These are phyloP conservation scores for Botrytis porri DNA, from an alignment of 2,329 filamentous ascomycete genomes.

Conservation along the genomic window DNA sequence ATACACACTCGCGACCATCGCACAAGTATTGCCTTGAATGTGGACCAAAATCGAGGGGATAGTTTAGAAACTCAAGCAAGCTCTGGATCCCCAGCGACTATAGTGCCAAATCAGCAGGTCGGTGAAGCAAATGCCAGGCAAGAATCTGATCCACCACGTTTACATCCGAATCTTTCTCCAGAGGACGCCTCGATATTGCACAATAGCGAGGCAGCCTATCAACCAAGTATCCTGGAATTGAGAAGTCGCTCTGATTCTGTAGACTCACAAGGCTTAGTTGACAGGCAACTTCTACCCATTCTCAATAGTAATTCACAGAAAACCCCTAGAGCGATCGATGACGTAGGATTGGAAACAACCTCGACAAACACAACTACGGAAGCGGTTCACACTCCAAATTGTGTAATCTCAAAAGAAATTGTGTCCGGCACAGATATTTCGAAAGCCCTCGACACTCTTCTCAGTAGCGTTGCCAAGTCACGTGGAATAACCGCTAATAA, in stretches of 20 bases:
- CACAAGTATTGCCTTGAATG: neutral
- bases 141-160: neutral
- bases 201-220: neutral
- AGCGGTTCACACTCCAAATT: neutral
- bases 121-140: too few species aligned
- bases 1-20: accelerated
- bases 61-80: too few species aligned
- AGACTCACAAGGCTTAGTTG: neutral
- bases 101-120: too few species aligned
- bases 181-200: neutral
- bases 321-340: neutral
- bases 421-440: neutral
- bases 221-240: neutral
- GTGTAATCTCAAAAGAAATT: neutral
- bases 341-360: neutral
- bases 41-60: neutral
- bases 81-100: too few species aligned
- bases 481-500: neutral
- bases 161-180: neutral
- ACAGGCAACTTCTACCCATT: neutral
- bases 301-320: neutral
- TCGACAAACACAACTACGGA: neutral
- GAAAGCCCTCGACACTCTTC: neutral
- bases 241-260: too few species aligned
- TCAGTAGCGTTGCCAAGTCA: too few species aligned